Evolutionary conservation across 257 asterid species (phyloP).

Genomic region (Solanum etuberosum): DNA sequence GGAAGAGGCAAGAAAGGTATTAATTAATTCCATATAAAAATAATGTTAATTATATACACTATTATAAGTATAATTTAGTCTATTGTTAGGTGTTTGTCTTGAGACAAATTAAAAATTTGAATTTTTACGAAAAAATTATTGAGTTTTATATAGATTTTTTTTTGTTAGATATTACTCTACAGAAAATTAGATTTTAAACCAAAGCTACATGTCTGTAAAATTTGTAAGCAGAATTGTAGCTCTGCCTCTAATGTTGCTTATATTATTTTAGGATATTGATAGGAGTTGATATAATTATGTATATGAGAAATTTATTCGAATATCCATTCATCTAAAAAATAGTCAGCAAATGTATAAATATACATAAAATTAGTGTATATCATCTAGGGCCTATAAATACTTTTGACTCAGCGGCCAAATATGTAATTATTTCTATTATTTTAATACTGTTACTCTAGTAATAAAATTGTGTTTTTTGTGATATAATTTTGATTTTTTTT

Average conservation of each 20-base stretch:
- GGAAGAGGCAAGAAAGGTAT: slow-evolving; percentile 66
- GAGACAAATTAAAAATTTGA: neutral
- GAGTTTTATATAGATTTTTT: neutral
- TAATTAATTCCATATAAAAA: neutral
- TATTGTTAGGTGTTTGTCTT: neutral
- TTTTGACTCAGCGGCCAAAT: neutral
- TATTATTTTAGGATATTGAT: neutral
- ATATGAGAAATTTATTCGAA: neutral
- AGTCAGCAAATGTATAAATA: neutral
- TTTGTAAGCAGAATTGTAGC: neutral
- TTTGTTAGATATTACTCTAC: too few relatives aligned
- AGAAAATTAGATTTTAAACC: neutral
- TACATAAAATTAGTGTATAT: neutral
- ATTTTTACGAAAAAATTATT: neutral
- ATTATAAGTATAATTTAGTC: neutral
- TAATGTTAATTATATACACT: neutral
- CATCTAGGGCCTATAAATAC: neutral
- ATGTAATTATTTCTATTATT: neutral
- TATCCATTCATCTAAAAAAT: neutral
- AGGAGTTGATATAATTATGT: too few relatives aligned
- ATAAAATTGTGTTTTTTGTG: neutral
- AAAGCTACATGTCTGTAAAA: neutral
- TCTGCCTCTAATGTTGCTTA: neutral
- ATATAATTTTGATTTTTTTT: neutral
- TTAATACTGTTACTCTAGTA: neutral